Conservation (phyloP, 257 asterid genomes). For the Ballota nigra region DNA sequence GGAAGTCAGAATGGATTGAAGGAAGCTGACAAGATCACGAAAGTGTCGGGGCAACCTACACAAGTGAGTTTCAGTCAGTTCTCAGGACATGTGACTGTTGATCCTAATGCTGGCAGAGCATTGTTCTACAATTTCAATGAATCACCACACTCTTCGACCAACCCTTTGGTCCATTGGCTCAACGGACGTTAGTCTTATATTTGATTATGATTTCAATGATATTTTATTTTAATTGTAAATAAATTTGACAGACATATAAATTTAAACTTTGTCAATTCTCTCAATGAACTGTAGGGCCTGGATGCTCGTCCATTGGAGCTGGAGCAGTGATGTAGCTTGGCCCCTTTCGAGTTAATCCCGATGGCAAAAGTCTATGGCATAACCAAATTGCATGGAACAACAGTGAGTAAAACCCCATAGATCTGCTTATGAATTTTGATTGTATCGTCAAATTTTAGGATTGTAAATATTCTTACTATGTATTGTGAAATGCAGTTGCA, state of each 20-base stretch:
- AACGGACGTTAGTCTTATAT: slow-evolving; percentile 19
- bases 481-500: slow-evolving; percentile 41
- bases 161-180: slow-evolving; percentile 42
- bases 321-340: slow-evolving; percentile 74
- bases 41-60: slow-evolving; percentile 40
- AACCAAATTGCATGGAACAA: slow-evolving; percentile 62
- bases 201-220: no score
- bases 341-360: slow-evolving; percentile 64
- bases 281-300: slow-evolving; percentile 84
- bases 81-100: no score
- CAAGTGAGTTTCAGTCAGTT: slow-evolving; percentile 29
- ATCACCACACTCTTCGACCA: slow-evolving; percentile 25
- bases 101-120: no score
- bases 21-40: slow-evolving; percentile 27
- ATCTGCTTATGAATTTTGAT: no score
- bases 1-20: slow-evolving; percentile 35
- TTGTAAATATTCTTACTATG: no score
- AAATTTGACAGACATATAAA: no score
- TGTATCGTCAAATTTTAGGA: no score
- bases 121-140: slow-evolving; percentile 33
- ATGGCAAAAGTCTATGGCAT: slow-evolving; percentile 46
- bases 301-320: slow-evolving; percentile 66
- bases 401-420: slow-evolving; percentile 23
- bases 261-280: no score
- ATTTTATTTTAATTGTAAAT: no score